Conservation (phyloP, 2,329 filamentous ascomycete genomes). For the Diaporthe eres region DNA sequence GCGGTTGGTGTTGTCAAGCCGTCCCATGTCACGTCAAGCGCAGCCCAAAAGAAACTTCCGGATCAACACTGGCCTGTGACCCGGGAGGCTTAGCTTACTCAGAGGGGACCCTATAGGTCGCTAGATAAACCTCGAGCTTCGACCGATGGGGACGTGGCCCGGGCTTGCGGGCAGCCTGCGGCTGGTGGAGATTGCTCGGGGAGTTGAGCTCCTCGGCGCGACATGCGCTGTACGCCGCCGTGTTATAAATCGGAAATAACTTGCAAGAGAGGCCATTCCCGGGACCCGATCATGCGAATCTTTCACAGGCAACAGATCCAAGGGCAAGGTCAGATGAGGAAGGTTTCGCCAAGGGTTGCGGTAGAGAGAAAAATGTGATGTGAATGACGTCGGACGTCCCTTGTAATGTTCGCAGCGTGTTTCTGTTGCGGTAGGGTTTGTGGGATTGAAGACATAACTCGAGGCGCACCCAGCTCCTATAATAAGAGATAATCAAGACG, state of each 20-base stretch:
- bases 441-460: slow-evolving; percentile 8
- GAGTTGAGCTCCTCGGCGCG: slow-evolving; percentile 6
- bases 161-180: not conserved
- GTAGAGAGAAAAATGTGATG: not conserved
- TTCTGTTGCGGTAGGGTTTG: slow-evolving; percentile 7
- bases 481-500: slow-evolving; percentile 1
- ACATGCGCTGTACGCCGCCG: not conserved
- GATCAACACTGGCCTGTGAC: slow-evolving; percentile 8
- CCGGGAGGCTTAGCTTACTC: slow-evolving; percentile 22
- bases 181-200: slow-evolving; percentile 20
- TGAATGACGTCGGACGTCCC: slow-evolving; percentile 7
- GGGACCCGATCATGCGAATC: not conserved
- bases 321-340: not conserved
- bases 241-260: not conserved
- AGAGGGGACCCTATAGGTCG: slow-evolving; percentile 5
- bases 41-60: slow-evolving; percentile 18
- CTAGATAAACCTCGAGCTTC: slow-evolving; percentile 8
- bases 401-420: slow-evolving; percentile 4
- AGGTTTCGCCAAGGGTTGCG: slow-evolving; percentile 1
- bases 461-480: slow-evolving; percentile 3
- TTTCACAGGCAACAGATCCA: not conserved
- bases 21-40: slow-evolving; percentile 7
- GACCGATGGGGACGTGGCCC: slow-evolving; percentile 17
- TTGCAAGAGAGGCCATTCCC: not conserved
- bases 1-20: slow-evolving; percentile 1